Evolutionary conservation across 1,284 basidiomycete genomes (phyloP).

Genomic region (Sporisorium exsertum): DNA sequence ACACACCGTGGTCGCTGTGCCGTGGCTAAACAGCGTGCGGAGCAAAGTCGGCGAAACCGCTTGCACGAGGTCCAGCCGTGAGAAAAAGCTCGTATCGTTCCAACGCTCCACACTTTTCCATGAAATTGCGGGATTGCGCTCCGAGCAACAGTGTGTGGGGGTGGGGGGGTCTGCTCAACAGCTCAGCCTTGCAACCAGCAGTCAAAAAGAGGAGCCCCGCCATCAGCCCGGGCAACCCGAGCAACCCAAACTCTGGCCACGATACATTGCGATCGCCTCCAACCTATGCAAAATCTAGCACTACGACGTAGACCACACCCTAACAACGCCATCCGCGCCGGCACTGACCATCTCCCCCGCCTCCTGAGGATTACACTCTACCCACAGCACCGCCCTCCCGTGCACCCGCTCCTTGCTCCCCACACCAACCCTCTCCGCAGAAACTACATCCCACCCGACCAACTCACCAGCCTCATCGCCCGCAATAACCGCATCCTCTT

Average conservation of each 20-base stretch:
- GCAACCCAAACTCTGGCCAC: not conserved
- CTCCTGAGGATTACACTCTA: slow-evolving; percentile 79
- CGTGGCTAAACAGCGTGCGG: slow-evolving; percentile 3
- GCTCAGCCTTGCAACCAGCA: not conserved
- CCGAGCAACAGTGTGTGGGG: not conserved
- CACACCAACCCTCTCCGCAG: slow-evolving; percentile 13
- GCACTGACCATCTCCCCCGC: slow-evolving; percentile 80
- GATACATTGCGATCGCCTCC: not conserved
- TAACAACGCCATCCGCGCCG: slow-evolving; percentile 75
- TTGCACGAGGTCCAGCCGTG: not conserved
- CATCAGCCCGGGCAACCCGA: not conserved
- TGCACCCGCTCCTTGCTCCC: slow-evolving; percentile 78
- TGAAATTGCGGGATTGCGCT: not conserved
- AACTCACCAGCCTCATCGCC: slow-evolving; percentile 90
- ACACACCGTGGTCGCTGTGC: not conserved
- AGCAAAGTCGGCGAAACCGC: slow-evolving; percentile 23
- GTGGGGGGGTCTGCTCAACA: not conserved
- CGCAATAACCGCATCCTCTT: slow-evolving; percentile 81
- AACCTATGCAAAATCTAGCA: not conserved
- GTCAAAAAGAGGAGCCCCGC: not conserved
- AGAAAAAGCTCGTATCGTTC: not conserved
- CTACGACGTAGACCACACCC: slow-evolving; percentile 51
- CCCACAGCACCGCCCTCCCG: slow-evolving; percentile 87
- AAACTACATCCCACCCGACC: slow-evolving; percentile 90
- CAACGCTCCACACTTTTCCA: not conserved